These are phyloP conservation scores for Sporothrix globosa DNA, from an alignment of 2,329 filamentous ascomycete genomes.

Conservation along the genomic window DNA sequence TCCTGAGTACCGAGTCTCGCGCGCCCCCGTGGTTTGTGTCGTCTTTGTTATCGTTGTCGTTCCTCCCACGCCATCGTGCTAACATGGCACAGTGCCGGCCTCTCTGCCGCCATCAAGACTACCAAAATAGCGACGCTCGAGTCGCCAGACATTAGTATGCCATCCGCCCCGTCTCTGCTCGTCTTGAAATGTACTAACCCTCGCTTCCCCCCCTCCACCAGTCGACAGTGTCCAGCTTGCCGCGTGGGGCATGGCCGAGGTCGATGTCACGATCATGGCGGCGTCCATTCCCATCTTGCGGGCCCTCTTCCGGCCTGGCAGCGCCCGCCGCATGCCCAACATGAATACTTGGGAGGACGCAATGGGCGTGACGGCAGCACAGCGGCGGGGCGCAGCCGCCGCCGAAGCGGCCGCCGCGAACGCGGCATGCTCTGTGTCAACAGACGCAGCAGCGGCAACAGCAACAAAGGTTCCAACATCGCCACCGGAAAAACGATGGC, in stretches of 20 bases:
- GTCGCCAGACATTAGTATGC: conserved; percentile 30
- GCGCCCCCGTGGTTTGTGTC: too few species aligned
- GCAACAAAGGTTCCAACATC: neutral
- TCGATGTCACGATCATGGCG: conserved; percentile 44
- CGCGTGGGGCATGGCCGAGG: conserved; percentile 42
- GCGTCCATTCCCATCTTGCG: conserved; percentile 43
- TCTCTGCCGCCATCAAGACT: conserved; percentile 29
- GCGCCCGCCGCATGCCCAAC: neutral
- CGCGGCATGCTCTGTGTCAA: too few species aligned
- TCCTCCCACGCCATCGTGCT: neutral
- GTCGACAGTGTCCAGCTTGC: conserved; percentile 37
- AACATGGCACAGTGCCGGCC: conserved; percentile 25
- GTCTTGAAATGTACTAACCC: neutral
- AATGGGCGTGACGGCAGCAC: conserved; percentile 6
- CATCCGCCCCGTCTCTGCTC: too few species aligned
- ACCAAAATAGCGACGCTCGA: conserved; percentile 28
- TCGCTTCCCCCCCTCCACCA: neutral
- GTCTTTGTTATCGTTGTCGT: neutral
- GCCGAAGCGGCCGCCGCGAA: conserved; percentile 4
- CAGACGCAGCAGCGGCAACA: too few species aligned
- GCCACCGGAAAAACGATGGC: conserved; percentile 4
- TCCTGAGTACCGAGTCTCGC: neutral
- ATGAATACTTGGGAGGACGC: neutral
- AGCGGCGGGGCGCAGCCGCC: conserved; percentile 1
- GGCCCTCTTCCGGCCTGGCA: conserved; percentile 36